Conservation (phyloP, 345 rosid genomes). For the Populus tremula region DNA sequence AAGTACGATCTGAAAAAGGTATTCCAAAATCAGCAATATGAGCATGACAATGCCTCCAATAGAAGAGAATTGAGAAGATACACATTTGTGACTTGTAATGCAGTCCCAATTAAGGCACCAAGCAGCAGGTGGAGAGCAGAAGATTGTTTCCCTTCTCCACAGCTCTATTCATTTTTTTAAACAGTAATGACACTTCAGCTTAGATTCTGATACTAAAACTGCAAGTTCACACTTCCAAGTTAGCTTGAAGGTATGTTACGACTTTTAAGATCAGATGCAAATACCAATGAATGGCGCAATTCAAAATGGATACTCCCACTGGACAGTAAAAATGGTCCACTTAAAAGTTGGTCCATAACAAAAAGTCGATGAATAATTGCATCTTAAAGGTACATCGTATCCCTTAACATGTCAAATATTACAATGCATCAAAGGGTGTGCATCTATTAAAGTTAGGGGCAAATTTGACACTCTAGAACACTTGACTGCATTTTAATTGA, state of each 20-base stretch:
- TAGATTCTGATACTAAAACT: not conserved
- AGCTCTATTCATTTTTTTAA: not conserved
- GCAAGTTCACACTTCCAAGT: not conserved
- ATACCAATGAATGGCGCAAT: not conserved
- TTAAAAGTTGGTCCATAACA: not conserved
- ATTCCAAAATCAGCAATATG: constrained; percentile 16
- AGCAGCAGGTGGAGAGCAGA: not conserved
- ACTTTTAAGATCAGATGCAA: not conserved
- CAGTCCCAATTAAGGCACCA: not conserved
- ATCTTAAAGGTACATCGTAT: not conserved
- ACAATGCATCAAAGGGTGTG: not conserved
- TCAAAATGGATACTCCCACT: not conserved
- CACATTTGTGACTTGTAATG: not conserved
- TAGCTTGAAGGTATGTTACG: not conserved
- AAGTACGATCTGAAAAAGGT: constrained; percentile 60
- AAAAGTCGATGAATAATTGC: not conserved
- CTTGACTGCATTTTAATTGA: not conserved
- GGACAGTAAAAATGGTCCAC: not conserved
- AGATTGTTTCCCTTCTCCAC: not conserved
- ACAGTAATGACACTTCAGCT: not conserved
- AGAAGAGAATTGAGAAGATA: not conserved
- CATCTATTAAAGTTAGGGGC: not conserved
- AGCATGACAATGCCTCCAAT: not conserved
- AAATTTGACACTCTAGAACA: not conserved
- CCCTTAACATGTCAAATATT: not conserved